phyloP scores from a whole-genome alignment of 2,329 filamentous ascomycete genomes.

The Clonostachys byssicola region DNA sequence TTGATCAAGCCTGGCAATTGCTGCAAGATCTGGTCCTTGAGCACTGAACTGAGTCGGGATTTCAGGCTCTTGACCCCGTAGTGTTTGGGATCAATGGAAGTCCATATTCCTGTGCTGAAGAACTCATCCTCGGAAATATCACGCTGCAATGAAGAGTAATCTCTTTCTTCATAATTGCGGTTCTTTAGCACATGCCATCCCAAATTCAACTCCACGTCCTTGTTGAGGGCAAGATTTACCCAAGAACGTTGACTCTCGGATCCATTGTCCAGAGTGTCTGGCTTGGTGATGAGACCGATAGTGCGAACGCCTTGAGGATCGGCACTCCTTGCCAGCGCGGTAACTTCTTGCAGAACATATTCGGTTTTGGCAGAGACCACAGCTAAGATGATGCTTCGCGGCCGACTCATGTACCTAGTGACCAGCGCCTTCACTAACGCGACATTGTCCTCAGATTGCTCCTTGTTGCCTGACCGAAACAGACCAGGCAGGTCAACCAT shows the following conservation, averaged over 20 bases:
- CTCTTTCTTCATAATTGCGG: conserved; percentile 28
- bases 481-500: conserved; percentile 57
- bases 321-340: conserved; percentile 30
- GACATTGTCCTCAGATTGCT: conserved; percentile 34
- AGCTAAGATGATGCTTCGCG: conserved; percentile 55
- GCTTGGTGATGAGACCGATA: conserved; percentile 55
- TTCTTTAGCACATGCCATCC: conserved; percentile 52
- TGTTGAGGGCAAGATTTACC: conserved; percentile 35
- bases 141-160: conserved; percentile 22
- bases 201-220: conserved; percentile 38
- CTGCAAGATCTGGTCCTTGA: conserved; percentile 38
- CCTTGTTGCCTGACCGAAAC: conserved; percentile 39
- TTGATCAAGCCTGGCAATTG: conserved; percentile 39
- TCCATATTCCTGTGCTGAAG: conserved; percentile 36
- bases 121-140: conserved; percentile 33
- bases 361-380: conserved; percentile 54
- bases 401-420: conserved; percentile 49
- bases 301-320: conserved; percentile 32
- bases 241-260: conserved; percentile 34
- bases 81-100: conserved; percentile 18
- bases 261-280: conserved; percentile 27
- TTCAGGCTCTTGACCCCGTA: conserved; percentile 45
- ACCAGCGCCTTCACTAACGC: conserved; percentile 29
- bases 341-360: conserved; percentile 53
- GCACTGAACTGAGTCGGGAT: conserved; percentile 42